Percentiles rank a stretch among this genome's conserved stretches.
These are phyloP conservation scores for Suillus brevipes DNA, from an alignment of 768 basidiomycete genomes.

Conservation along the genomic window DNA sequence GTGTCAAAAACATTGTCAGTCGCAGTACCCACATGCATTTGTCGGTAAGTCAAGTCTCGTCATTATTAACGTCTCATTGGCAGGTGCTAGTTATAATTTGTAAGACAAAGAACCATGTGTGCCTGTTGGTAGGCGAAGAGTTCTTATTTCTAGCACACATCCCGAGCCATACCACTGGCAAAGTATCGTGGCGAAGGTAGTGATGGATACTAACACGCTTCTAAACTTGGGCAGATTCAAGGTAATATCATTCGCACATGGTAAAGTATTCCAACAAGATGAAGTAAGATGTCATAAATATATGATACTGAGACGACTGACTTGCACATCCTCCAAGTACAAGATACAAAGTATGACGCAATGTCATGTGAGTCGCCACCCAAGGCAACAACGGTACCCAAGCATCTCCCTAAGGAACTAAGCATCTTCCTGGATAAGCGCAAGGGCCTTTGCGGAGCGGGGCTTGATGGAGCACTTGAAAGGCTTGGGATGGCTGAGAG, in stretches of 20 bases:
- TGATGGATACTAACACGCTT: neutral
- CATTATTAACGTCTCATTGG: neutral
- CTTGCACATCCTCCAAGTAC: neutral
- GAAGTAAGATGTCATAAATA: neutral
- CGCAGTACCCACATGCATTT: neutral
- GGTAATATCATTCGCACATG: neutral
- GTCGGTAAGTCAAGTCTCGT: neutral
- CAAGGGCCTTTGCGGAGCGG: constrained; percentile 48
- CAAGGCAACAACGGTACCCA: neutral
- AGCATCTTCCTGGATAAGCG: constrained; percentile 46
- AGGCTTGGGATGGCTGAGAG: neutral
- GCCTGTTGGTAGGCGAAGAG: neutral
- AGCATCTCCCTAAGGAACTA: neutral
- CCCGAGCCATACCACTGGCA: neutral
- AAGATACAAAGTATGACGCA: neutral
- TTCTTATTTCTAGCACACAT: neutral
- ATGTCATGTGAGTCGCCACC: neutral
- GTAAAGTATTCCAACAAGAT: constrained; percentile 5
- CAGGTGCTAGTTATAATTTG: neutral
- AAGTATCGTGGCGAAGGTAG: neutral
- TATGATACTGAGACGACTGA: neutral
- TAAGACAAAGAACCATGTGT: neutral
- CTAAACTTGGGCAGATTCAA: neutral
- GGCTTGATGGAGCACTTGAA: constrained; percentile 56
- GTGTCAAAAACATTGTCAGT: neutral